Evolutionary conservation across 345 rosid species (phyloP), one percentile per base, ranked within the genome.

Genomic region (Salix purpurea): DNA sequence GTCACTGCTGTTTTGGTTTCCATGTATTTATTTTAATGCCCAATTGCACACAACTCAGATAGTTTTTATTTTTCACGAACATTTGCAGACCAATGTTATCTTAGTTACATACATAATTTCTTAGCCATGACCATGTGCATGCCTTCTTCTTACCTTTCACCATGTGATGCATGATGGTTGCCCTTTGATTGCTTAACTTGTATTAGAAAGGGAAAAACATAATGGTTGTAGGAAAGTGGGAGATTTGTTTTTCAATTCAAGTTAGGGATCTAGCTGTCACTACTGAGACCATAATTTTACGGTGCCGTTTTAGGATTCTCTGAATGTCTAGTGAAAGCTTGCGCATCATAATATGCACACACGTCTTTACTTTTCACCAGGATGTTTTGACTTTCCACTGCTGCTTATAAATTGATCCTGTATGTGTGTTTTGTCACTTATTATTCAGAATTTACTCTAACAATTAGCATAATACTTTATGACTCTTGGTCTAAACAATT

Each of bases 121-220:
- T 9, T 44, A 74, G 64, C 66, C 50, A 74, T 62, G 42, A 42
- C 66, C 34, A 74, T 62, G 60, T 64, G 54, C 42, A 23, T 56
- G 4, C 15, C 24, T 39, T 23, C 46, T 26, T 60, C 30, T 26
- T 9, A 10, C 16, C 24, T 61, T 21, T 34, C 37, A 34, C 37
- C 37, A 34, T 42, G 19, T n/a, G 21, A 19, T 64, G 60, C 77
- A 65, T 74, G 28, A 18, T 26, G 30, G 6, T 74, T 74, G 39
- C 58, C 64, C 18, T 28, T 4, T 34, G 37, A 34, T 34, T 34
- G 37, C 37, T 1, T 5, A 34, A 34, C 37, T 4, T 34, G 37
- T 34, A 34, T 34, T 34, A 34, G 37, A 34, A 5, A 34, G 37
- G 37, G 37, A 34, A 34, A 34, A 34, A 34, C 6, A 34, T 34